Base-by-base conservation (phyloP, 2,329 filamentous ascomycete genomes). In the Akanthomyces dipterigenus region DNA sequence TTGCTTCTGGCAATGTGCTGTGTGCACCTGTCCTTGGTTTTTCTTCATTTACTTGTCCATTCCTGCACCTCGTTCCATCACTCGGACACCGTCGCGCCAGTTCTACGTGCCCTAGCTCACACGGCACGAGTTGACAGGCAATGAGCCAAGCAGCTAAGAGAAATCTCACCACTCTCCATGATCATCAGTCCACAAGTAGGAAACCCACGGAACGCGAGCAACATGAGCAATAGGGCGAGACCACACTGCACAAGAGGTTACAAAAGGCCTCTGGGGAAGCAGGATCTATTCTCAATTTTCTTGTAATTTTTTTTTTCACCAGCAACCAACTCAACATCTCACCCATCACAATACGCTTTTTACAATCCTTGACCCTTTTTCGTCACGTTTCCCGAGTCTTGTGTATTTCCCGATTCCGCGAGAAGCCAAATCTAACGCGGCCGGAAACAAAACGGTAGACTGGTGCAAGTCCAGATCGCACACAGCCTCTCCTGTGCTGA, bases 151-250 rank as follows among this genome's bases (percentile, higher is more conserved):
- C 20, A n/a, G 42, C 16, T 11, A 3, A 14, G n/a, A 45, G n/a
- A 60, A 60, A 54, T 60, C 57, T 60, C 20, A 60, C 57, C 57
- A 60, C 40, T 53, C 38, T 45, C 18, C 20, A 24, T 36, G 57
- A 60, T 34, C 49, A 60, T 60, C 57, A 60, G 57, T 60, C 57
- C 57, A 60, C 57, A 46, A 60, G 57, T 22, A 60, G 40, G 40
- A 38, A 54, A 60, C 38, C 16, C n/a, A 34, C 57, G 57, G 48
- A 54, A 48, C 26, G 18, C 12, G 12, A 24, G 31, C 34, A 28
- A 49, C 22, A 22, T 14, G 11, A 16, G 12, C 18, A 3, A 14
- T 24, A 51, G 22, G 42, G 18, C 11, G 22, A n/a, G n/a, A n/a
- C n/a, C n/a, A n/a, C n/a, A n/a, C n/a, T n/a, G n/a, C n/a, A 24